Base-by-base conservation (phyloP, 73 alveolate species). In the Uronychia binucleata region DNA sequence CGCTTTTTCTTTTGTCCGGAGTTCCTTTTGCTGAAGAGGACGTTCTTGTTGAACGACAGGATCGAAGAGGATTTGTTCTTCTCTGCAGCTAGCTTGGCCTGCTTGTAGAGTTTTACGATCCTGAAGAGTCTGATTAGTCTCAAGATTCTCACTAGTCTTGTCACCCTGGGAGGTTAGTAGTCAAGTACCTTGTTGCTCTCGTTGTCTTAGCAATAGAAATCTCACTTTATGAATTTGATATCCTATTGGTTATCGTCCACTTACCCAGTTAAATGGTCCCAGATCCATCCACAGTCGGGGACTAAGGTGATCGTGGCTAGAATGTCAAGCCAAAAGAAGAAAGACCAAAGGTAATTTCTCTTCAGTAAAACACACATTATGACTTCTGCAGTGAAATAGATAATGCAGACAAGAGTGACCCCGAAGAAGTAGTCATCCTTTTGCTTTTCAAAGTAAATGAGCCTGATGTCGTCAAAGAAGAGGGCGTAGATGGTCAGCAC, bases 281-380 rank as follows among this genome's bases (percentile, higher is more conserved):
- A 59, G 26, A 92, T 75, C 93, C 93, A 82, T 26, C 60, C 80
- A 26, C 89, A 80, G 59, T 92, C 97, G 33, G 97, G 93, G 59
- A 92, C 75, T 31, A 92, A 59, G 75, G 93, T 88, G n/a, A 92
- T 35, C 1, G 97, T 92, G 0, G 97, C 97, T 30, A 92, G 86
- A 5, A 92, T 88, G 57, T 92, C 97, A 5, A 92, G 92, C 93
- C 95, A 92, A 60, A 92, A 92, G 93, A 82, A 92, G 79, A 92
- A 92, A 30, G 92, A 74, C 58, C 83, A 89, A 59, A 85, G 89
- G 83, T 82, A 91, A 31, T 88, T 94, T 0, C 75, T 90, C 26
- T 80, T 59, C 34, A 89, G 91, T 1, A 89, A 34, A 26, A 89
- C 76, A 79, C 89, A 89, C 14, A 81, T 75, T 0, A 92, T 11